Percentiles rank a stretch among this genome's conserved stretches.
These are phyloP conservation scores for Asterella californica DNA, from an alignment of 225 moss, liverwort and hornwort genomes.

Conservation along the genomic window DNA sequence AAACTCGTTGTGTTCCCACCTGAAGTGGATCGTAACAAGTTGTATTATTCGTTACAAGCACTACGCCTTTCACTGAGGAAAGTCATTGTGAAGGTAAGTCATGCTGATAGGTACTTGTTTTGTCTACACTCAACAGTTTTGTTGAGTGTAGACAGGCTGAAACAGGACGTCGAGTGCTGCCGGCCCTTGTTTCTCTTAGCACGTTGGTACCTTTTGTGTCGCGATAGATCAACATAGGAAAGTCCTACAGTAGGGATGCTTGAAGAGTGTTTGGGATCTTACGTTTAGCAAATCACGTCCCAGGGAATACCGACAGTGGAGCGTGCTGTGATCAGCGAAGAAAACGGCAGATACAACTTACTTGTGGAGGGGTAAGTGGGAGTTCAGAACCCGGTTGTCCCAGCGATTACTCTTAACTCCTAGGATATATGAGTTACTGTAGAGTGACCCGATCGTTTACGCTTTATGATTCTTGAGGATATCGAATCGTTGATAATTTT, in stretches of 20 bases:
- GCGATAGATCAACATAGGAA: not conserved
- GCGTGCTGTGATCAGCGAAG: conserved; percentile 90
- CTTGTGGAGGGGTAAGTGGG: conserved; percentile 82
- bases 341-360: conserved; percentile 80
- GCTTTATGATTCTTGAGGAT: not conserved
- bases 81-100: conserved; percentile 91
- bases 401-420: not conserved
- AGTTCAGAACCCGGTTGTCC: not conserved
- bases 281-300: not conserved
- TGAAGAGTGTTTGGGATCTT: not conserved
- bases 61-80: conserved; percentile 74
- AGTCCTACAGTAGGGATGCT: not conserved
- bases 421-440: not conserved
- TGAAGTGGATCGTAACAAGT: conserved; percentile 82
- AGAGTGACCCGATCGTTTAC: not conserved
- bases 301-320: conserved; percentile 98
- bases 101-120: not conserved
- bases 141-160: too few species aligned
- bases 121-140: not conserved
- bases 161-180: not conserved
- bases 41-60: conserved; percentile 79
- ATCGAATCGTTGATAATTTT: not conserved
- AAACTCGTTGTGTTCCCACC: conserved; percentile 80
- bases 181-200: not conserved
- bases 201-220: not conserved